Evolutionary conservation across 2,329 filamentous ascomycete species (phyloP).

Genomic region (Nakataea oryzae): DNA sequence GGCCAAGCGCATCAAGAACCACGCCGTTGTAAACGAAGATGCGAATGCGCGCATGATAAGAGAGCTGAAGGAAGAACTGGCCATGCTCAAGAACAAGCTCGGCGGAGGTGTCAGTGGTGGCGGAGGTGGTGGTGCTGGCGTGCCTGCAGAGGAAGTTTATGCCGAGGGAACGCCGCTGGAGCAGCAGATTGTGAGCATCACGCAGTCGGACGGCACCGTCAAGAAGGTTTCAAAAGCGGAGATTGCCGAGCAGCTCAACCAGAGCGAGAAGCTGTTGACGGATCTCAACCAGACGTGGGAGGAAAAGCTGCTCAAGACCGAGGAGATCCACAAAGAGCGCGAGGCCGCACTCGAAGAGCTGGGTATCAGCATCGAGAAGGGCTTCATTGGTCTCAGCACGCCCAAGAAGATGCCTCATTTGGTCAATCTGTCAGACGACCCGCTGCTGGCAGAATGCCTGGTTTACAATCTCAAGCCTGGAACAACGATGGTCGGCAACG

Average conservation of each 20-base stretch:
- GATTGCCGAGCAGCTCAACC: constrained; percentile 90
- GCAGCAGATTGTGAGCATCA: constrained; percentile 93
- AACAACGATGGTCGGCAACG: constrained; percentile 86
- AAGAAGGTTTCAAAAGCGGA: constrained; percentile 98
- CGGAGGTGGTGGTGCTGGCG: constrained; percentile 31
- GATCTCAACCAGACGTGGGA: constrained; percentile 99
- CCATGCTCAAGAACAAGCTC: constrained; percentile 77
- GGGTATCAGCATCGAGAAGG: constrained; percentile 97
- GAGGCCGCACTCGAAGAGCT: constrained; percentile 92
- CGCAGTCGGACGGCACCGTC: constrained; percentile 68
- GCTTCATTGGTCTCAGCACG: constrained; percentile 87
- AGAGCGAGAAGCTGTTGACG: constrained; percentile 90
- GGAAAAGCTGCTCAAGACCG: constrained; percentile 87
- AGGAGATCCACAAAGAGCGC: constrained; percentile 94
- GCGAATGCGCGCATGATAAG: constrained; percentile 98
- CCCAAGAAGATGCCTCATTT: constrained; percentile 99
- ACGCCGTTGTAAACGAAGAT: constrained; percentile 93
- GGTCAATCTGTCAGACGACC: constrained; percentile 93
- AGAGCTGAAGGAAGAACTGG: constrained; percentile 90
- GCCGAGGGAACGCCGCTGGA: constrained; percentile 86
- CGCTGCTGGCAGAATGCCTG: constrained; percentile 85
- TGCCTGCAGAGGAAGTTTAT: constrained; percentile 70
- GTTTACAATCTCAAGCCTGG: constrained; percentile 98
- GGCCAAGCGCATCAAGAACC: constrained; percentile 91
- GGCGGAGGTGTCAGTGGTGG: constrained; percentile 35